A percentile compares a stretch with the other conserved stretches of the same genome.
Conservation (phyloP, 2,329 filamentous ascomycete genomes). For the Arthrinium puccinioides region DNA sequence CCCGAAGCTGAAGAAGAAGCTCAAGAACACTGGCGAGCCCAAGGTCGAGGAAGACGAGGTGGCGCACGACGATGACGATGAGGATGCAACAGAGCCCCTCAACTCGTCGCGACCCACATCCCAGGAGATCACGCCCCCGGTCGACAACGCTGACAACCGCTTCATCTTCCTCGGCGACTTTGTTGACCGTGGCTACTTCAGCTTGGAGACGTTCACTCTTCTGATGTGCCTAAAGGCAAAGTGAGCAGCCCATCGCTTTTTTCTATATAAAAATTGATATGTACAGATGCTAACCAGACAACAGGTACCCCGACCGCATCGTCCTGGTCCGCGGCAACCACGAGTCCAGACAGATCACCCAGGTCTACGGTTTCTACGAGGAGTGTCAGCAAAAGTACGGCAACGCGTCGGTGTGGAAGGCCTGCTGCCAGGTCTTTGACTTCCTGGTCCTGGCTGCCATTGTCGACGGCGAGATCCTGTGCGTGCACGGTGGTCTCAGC, state of each 20-base stretch:
- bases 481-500: slow-evolving; percentile 86
- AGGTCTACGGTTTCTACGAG: slow-evolving; percentile 98
- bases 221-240: slow-evolving; percentile 87
- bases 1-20: slow-evolving; percentile 78
- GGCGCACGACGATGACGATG: slow-evolving; percentile 32
- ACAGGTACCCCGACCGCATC: slow-evolving; percentile 89
- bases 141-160: slow-evolving; percentile 38
- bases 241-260: slow-evolving; percentile 33
- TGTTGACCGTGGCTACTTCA: slow-evolving; percentile 95
- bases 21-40: slow-evolving; percentile 44
- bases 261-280: no score
- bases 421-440: slow-evolving; percentile 98
- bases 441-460: slow-evolving; percentile 95
- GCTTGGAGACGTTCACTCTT: slow-evolving; percentile 93
- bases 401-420: slow-evolving; percentile 99
- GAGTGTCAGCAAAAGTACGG: slow-evolving; percentile 98
- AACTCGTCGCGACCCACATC: slow-evolving; percentile 23
- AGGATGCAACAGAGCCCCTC: slow-evolving; percentile 30
- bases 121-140: slow-evolving; percentile 10
- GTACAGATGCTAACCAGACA: not conserved
- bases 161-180: slow-evolving; percentile 75
- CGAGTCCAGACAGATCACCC: slow-evolving; percentile 94
- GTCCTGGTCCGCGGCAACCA: slow-evolving; percentile 97
- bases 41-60: slow-evolving; percentile 33
- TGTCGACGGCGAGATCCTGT: slow-evolving; percentile 97